Evolutionary conservation across 1,284 basidiomycete genomes (phyloP).

Genomic region (Vanrija pseudolonga): DNA sequence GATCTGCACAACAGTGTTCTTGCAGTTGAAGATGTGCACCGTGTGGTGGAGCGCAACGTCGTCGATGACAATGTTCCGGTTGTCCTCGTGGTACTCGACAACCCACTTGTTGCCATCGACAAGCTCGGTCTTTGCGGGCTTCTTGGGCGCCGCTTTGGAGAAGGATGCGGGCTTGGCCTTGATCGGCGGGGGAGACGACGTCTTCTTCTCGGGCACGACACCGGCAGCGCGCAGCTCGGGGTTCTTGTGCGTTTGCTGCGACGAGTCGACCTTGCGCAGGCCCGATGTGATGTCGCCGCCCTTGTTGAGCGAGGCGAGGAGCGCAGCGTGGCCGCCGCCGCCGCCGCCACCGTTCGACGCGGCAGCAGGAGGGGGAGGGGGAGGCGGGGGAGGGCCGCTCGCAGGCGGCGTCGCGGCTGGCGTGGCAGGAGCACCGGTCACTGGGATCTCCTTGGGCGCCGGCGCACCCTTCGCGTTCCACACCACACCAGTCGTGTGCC

Average conservation of each 20-base stretch:
- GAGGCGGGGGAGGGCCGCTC: slow-evolving; percentile 53
- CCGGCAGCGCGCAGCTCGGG: slow-evolving; percentile 70
- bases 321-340: slow-evolving; percentile 65
- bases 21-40: slow-evolving; percentile 88
- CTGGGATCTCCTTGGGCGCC: slow-evolving; percentile 50
- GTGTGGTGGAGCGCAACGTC: slow-evolving; percentile 77
- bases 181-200: slow-evolving; percentile 40
- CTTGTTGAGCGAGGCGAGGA: slow-evolving; percentile 90
- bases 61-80: slow-evolving; percentile 68
- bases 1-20: slow-evolving; percentile 79
- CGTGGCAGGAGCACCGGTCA: slow-evolving; percentile 48
- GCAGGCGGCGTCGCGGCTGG: slow-evolving; percentile 44
- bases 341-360: slow-evolving; percentile 42
- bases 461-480: slow-evolving; percentile 74
- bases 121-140: slow-evolving; percentile 83
- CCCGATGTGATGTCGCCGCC: slow-evolving; percentile 87
- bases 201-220: slow-evolving; percentile 58
- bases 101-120: slow-evolving; percentile 89
- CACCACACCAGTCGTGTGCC: slow-evolving; percentile 78
- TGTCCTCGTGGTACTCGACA: slow-evolving; percentile 90
- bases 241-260: slow-evolving; percentile 99
- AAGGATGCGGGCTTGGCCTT: slow-evolving; percentile 70
- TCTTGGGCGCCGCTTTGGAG: slow-evolving; percentile 63
- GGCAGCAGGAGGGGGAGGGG: slow-evolving; percentile 50
- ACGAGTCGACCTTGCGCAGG: slow-evolving; percentile 88